These are phyloP conservation scores for Saccharata proteae DNA, from an alignment of 2,329 filamentous ascomycete species.

Conservation along the genomic window DNA sequence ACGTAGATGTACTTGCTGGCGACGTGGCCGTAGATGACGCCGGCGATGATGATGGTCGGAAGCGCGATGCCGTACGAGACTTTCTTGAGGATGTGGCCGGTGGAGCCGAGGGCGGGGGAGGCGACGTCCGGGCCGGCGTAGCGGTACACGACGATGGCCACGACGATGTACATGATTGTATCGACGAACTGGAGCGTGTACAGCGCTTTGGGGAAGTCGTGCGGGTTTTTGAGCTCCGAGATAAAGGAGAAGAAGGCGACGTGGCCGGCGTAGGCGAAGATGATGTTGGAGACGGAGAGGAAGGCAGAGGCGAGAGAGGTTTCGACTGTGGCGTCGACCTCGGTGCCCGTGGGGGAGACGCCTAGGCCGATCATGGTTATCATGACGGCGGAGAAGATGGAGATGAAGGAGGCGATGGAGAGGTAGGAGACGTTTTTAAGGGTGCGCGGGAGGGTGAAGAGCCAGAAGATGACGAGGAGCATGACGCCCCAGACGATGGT, in stretches of 20 bases:
- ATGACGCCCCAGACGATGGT: slow-evolving; percentile 41
- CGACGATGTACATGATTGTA: slow-evolving; percentile 51
- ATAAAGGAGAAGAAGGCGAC: slow-evolving; percentile 59
- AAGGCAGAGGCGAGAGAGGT: slow-evolving; percentile 29
- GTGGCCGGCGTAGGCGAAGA: slow-evolving; percentile 57
- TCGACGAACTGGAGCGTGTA: slow-evolving; percentile 47
- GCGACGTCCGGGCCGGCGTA: slow-evolving; percentile 50
- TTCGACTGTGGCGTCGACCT: slow-evolving; percentile 17
- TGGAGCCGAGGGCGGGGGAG: slow-evolving; percentile 55
- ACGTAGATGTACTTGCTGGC: slow-evolving; percentile 55
- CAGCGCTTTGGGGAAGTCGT: slow-evolving; percentile 51
- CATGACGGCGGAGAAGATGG: slow-evolving; percentile 24
- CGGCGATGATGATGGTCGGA: slow-evolving; percentile 59
- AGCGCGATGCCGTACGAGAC: slow-evolving; percentile 56
- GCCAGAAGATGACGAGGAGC: slow-evolving; percentile 45
- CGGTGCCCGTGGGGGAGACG: slow-evolving; percentile 9
- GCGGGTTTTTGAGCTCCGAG: slow-evolving; percentile 49
- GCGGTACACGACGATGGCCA: slow-evolving; percentile 56
- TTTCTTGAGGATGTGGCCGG: slow-evolving; percentile 44
- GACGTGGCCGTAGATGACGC: slow-evolving; percentile 58
- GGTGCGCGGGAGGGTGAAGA: slow-evolving; percentile 49
- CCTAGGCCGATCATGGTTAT: slow-evolving; percentile 28
- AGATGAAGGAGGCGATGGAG: slow-evolving; percentile 40
- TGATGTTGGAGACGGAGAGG: slow-evolving; percentile 43
- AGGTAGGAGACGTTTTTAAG: slow-evolving; percentile 50